Conservation (phyloP, 225 moss, liverwort and hornwort genomes). For the Rhytidiadelphus loreus region DNA sequence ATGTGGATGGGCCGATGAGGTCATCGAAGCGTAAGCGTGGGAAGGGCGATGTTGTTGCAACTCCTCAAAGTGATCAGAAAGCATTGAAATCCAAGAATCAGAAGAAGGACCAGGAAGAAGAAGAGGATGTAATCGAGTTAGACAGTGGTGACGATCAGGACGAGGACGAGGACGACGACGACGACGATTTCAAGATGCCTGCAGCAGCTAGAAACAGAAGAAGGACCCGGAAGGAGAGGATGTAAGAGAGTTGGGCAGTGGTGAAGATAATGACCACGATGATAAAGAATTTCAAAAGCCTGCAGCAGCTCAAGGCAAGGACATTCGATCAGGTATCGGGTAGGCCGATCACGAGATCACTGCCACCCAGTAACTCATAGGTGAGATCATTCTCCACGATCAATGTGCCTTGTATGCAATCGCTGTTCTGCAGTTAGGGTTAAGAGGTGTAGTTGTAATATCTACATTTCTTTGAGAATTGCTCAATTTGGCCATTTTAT, state of each 20-base stretch:
- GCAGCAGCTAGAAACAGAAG: not conserved
- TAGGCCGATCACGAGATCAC: not conserved
- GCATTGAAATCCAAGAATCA: not conserved
- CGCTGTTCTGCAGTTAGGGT: not conserved
- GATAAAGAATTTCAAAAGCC: not conserved
- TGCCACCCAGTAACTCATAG: not conserved
- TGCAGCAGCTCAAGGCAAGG: not conserved
- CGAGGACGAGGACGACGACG: not conserved
- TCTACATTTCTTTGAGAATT: not conserved
- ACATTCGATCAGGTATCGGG: not conserved
- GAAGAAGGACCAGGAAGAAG: not conserved
- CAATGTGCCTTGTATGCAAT: not conserved
- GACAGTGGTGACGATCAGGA: not conserved
- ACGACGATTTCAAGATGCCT: not conserved
- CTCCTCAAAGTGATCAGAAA: not conserved
- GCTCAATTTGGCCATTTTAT: not conserved
- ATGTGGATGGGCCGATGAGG: not conserved
- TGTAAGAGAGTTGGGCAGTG: not conserved
- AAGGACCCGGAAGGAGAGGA: not conserved
- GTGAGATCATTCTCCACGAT: not conserved
- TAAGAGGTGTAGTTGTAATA: not conserved
- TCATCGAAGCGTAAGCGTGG: constrained; percentile 4
- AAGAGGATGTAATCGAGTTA: not conserved
- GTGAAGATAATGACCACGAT: not conserved
- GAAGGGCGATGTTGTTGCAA: not conserved